Base-by-base conservation (phyloP, 345 rosid genomes). In the Eucalyptus lansdowneana region DNA sequence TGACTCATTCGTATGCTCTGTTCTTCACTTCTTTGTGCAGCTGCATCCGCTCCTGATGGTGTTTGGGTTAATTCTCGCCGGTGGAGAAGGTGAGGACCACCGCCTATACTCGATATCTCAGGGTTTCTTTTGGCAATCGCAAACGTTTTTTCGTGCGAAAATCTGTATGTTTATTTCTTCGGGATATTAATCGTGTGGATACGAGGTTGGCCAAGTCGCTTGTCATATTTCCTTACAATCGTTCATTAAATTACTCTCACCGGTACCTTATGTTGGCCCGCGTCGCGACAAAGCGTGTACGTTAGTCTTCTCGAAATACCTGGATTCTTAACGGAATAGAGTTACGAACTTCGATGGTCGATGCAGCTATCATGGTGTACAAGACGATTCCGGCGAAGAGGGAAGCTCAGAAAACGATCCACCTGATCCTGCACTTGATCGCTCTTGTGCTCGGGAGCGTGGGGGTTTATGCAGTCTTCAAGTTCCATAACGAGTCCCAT, bases 11-110 rank as follows among this genome's bases (percentile, higher is more conserved):
- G 25, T 22, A 22, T 53, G 87, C 16, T 40, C 60, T 87, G 51
- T 31, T 80, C 5, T 37, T 37, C 40, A 37, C 40, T 37, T 37
- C 40, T 25, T 21, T 86, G 90, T 90, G 58, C 95, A 94, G 94
- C 86, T 93, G 86, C 97, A 95, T 91, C 90, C 92, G 65, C 88
- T 95, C 60, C 90, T 94, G 21, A 94, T 94, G 97, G 89, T 92
- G 15, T 89, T 95, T 80, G 97, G 95, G n/a, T 92, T 95, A 42
- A 90, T 94, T 76, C 91, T 95, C 88, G 24, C 92, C 34, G 91
- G 90, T 25, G 97, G 96, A 81, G 94, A 95, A 93, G 96, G 97
- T 94, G 65, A 88, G 62, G 45, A 37, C 27, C 47, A 37, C 27
- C 47, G 6, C 83, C 25, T 37, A 40, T 37, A 11, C 45, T 76